Conservation (phyloP, 2,329 filamentous ascomycete genomes). For the Teratosphaeriaceae sp. region DNA sequence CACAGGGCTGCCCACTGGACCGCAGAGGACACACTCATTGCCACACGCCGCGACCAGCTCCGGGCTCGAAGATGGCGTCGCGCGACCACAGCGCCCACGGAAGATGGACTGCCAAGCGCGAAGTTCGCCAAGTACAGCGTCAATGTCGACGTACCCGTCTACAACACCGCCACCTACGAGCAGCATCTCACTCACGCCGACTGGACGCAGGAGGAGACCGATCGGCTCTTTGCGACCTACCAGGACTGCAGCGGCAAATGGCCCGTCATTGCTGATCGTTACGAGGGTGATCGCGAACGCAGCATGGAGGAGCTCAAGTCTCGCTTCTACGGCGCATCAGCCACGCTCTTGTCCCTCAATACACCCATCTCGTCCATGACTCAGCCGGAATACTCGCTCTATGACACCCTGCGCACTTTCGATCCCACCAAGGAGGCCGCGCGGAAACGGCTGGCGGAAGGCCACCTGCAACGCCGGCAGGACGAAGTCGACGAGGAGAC, state of each 20-base stretch:
- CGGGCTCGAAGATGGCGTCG: constrained; percentile 1
- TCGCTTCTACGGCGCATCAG: constrained; percentile 81
- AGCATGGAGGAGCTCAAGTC: constrained; percentile 87
- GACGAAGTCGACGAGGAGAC: constrained; percentile 93
- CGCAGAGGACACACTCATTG: not conserved
- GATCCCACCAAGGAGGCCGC: constrained; percentile 70
- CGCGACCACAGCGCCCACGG: not conserved
- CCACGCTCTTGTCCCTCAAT: constrained; percentile 71
- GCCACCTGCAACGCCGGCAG: constrained; percentile 68
- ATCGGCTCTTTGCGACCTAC: constrained; percentile 73
- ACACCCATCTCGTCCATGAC: constrained; percentile 85
- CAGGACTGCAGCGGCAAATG: constrained; percentile 81
- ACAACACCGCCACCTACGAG: constrained; percentile 82
- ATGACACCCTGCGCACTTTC: constrained; percentile 82
- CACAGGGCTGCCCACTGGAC: not conserved
- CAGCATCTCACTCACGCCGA: constrained; percentile 64
- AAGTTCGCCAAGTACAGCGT: constrained; percentile 83
- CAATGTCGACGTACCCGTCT: constrained; percentile 67
- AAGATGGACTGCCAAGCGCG: not conserved
- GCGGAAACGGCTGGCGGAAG: constrained; percentile 78
- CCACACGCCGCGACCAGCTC: constrained; percentile 1
- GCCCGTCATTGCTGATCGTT: constrained; percentile 87
- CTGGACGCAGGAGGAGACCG: constrained; percentile 91
- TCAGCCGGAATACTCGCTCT: constrained; percentile 69
- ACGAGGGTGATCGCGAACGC: constrained; percentile 45